phyloP scores from a whole-genome alignment of 805 yeast species.

The Metschnikowia koreensis region DNA sequence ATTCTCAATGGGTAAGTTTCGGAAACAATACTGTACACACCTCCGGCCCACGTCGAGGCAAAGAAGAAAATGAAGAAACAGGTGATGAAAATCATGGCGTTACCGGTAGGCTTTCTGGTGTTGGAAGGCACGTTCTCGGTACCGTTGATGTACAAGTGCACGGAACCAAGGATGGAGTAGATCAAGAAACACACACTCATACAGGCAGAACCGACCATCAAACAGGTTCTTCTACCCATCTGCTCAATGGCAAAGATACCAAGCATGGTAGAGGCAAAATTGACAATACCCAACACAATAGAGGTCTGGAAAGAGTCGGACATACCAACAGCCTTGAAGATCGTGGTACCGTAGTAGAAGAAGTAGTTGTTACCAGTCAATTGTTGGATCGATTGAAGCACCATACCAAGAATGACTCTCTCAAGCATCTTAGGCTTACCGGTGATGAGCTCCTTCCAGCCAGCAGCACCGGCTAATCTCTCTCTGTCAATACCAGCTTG shows the following conservation, averaged over 20 bases:
- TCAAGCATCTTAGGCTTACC: conserved; percentile 62
- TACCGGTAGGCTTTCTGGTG: conserved; percentile 51
- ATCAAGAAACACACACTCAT: conserved; percentile 58
- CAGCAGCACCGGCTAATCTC: conserved; percentile 58
- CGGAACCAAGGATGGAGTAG: conserved; percentile 61
- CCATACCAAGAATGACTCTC: conserved; percentile 56
- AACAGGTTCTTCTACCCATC: conserved; percentile 52
- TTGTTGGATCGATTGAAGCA: conserved; percentile 61
- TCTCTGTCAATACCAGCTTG: conserved; percentile 64
- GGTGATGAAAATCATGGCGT: conserved; percentile 61
- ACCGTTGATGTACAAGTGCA: conserved; percentile 41
- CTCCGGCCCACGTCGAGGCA: conserved; percentile 78
- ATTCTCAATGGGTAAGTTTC: conserved; percentile 69
- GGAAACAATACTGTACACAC: conserved; percentile 61
- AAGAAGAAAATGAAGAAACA: conserved; percentile 65
- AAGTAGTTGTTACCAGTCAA: conserved; percentile 62
- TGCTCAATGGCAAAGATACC: conserved; percentile 51
- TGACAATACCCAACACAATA: conserved; percentile 52
- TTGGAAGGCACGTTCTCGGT: conserved; percentile 21
- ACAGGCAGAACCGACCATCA: conserved; percentile 49
- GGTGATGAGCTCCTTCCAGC: conserved; percentile 60
- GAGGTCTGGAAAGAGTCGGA: conserved; percentile 56
- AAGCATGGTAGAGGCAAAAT: conserved; percentile 53
- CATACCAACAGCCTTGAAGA: conserved; percentile 51
- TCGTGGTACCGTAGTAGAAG: conserved; percentile 60